These are phyloP conservation scores for Macrocystidia cucumis DNA, from an alignment of 1,284 basidiomycete species.

Conservation along the genomic window DNA sequence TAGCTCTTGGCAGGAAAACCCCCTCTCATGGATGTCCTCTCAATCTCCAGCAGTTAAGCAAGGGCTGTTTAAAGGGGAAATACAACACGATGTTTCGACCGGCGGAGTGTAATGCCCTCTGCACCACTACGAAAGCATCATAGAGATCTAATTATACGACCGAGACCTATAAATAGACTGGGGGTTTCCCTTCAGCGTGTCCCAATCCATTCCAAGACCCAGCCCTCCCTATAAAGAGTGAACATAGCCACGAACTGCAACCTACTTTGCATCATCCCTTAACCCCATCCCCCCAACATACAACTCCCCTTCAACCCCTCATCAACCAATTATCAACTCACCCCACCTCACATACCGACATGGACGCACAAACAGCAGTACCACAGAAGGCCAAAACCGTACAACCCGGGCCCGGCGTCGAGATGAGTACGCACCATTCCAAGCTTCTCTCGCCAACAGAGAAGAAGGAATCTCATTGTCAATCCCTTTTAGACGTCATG, in stretches of 20 bases:
- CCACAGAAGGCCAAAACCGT: constrained; percentile 30
- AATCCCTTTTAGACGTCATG: constrained; percentile 38
- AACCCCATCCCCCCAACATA: constrained; percentile 1
- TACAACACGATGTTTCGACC: background rate
- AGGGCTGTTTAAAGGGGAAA: no score
- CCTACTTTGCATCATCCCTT: background rate
- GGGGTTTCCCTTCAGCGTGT: background rate
- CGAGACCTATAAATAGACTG: background rate
- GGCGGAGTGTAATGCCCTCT: background rate
- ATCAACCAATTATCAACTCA: background rate
- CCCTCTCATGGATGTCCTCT: no score
- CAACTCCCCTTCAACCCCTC: background rate
- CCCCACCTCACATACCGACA: background rate
- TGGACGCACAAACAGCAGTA: constrained; percentile 9
- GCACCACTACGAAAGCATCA: background rate
- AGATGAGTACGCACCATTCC: constrained; percentile 40
- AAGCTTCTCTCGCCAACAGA: background rate
- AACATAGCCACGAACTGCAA: background rate
- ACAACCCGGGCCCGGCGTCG: constrained; percentile 41
- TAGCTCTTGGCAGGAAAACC: no score
- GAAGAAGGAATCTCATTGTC: constrained; percentile 2
- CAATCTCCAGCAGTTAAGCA: no score
- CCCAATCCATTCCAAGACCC: background rate
- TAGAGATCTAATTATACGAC: background rate
- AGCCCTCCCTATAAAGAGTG: background rate